Conservation (phyloP, 1,284 basidiomycete genomes). For the Porogramme epimiltina region DNA sequence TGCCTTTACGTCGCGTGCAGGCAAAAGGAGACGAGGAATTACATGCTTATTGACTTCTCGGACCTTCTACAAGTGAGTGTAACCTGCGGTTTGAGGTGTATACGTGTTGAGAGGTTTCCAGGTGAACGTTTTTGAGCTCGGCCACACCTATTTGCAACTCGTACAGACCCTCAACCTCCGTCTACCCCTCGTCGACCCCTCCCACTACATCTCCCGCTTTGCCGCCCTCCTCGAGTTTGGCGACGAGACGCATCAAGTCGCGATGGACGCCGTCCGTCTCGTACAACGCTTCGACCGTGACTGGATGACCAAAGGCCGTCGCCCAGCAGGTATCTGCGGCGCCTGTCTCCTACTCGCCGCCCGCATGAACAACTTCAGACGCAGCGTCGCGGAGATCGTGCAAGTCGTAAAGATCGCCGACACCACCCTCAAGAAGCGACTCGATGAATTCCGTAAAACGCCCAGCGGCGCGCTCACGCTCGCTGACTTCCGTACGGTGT, state of each 20-base stretch:
- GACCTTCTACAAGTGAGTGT: slow-evolving; percentile 80
- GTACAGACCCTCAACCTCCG: slow-evolving; percentile 88
- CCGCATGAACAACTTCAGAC: slow-evolving; percentile 96
- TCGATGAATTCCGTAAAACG: slow-evolving; percentile 96
- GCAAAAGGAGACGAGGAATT: slow-evolving; percentile 85
- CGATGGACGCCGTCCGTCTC: slow-evolving; percentile 91
- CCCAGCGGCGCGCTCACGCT: slow-evolving; percentile 86
- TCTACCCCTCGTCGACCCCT: slow-evolving; percentile 92
- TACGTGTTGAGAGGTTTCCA: slow-evolving; percentile 34
- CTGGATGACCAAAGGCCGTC: slow-evolving; percentile 95
- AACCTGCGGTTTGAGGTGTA: background rate
- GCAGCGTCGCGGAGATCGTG: slow-evolving; percentile 93
- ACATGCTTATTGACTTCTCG: slow-evolving; percentile 99
- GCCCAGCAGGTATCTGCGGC: slow-evolving; percentile 97
- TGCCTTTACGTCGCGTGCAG: slow-evolving; percentile 96
- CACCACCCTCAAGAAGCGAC: slow-evolving; percentile 87
- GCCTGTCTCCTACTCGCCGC: slow-evolving; percentile 94
- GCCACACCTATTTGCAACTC: slow-evolving; percentile 94
- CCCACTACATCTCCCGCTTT: slow-evolving; percentile 96
- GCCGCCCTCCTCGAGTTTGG: slow-evolving; percentile 97
- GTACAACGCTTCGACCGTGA: slow-evolving; percentile 95
- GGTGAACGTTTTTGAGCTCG: slow-evolving; percentile 98
- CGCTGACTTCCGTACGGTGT: slow-evolving; percentile 89
- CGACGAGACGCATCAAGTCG: slow-evolving; percentile 89
- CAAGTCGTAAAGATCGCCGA: slow-evolving; percentile 99